Evolutionary conservation across 176 grass and related monocot species (phyloP), one percentile per base, ranked within the genome.

Genomic region (Musa itinerans): DNA sequence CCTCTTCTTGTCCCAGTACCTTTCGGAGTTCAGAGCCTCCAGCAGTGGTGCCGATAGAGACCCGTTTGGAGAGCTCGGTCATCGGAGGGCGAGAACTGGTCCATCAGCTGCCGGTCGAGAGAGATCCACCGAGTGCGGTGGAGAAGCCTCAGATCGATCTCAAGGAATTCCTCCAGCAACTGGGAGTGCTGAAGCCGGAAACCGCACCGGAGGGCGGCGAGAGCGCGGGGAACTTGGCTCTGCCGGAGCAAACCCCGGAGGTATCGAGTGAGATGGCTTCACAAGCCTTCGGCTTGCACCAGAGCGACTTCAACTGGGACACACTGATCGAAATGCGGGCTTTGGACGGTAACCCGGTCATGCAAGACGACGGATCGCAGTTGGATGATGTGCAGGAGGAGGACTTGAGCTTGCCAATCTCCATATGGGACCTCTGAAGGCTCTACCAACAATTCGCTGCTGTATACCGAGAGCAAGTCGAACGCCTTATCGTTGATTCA

Each of bases 71-170:
- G 27, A 49, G 55, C 17, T 76, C 27, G 15, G 1, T 50, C 55
- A 10, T 69, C 57, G 57, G 13, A 15, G 57, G 2, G 9, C 12
- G 14, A 62, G 57, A 62, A 62, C 17, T 62, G 9, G 10, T 15
- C 6, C 17, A 11, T 10, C 71, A 50, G 16, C 13, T 13, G 43
- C 43, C 14, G 55, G 34, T 43, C 17, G 17, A 10, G 16, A 21
- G 17, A 19, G 48, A 22, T 1, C 12, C 5, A 8, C 0, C 9
- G 15, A 15, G 23, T 9, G 54, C 27, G 27, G 48, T 15, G 9
- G 84, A 89, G 78, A 99, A 85, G 68, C 95, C 95, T 27, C 95
- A 99, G 90, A 89, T 99, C 22, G 95, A 99, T 76, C 91, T 99
- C 58, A 86, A 87, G 85, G 95, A 99, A 83, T 99, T 99, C 83